phyloP scores from a whole-genome alignment of 1,139 yeast genomes.

The Suhomyces panamericanus region DNA sequence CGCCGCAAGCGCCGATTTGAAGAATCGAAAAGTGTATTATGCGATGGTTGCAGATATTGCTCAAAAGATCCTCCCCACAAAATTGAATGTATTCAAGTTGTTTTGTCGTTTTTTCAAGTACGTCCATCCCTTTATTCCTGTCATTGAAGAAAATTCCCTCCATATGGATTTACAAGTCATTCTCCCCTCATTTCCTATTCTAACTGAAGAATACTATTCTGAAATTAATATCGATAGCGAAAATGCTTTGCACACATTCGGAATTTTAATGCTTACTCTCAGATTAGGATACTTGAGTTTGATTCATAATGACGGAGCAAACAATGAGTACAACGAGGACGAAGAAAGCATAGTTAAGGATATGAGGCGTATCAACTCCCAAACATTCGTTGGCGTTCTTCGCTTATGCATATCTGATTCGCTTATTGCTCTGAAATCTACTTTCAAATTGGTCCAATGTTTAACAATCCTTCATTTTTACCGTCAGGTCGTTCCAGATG shows the following conservation, averaged over 20 bases:
- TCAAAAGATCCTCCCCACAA: constrained; percentile 34
- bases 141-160: constrained; percentile 34
- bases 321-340: constrained; percentile 30
- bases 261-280: constrained; percentile 33
- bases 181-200: constrained; percentile 30
- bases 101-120: constrained; percentile 40
- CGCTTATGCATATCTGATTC: constrained; percentile 37
- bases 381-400: constrained; percentile 26
- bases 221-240: constrained; percentile 31
- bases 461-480: constrained; percentile 44
- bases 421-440: constrained; percentile 29
- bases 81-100: constrained; percentile 29
- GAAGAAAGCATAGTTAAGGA: constrained; percentile 32
- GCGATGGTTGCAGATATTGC: constrained; percentile 31
- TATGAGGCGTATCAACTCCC: constrained; percentile 25
- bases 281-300: constrained; percentile 44
- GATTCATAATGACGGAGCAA: constrained; percentile 36
- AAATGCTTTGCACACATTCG: constrained; percentile 34
- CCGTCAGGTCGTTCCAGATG: constrained; percentile 42
- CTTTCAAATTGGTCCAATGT: constrained; percentile 41
- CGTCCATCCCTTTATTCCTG: constrained; percentile 42
- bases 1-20: constrained; percentile 19
- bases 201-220: constrained; percentile 20
- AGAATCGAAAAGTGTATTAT: constrained; percentile 28
- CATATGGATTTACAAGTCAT: constrained; percentile 29